Percentiles rank a stretch among this genome's conserved stretches.
phyloP scores from a whole-genome alignment of 1,139 yeast genomes.

The Taphrina flavorubra region DNA sequence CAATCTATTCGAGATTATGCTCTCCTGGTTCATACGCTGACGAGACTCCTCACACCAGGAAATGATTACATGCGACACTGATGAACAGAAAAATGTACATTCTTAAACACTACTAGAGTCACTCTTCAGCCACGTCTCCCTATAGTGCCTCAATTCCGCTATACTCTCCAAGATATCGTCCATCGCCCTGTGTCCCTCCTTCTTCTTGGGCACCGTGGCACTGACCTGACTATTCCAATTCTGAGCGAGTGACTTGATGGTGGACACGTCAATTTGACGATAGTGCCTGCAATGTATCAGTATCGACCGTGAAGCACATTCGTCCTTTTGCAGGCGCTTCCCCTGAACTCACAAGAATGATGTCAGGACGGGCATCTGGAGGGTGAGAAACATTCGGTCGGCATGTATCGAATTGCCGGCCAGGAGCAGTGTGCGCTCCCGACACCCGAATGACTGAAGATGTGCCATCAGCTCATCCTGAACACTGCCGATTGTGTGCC shows the following conservation, averaged over 20 bases:
- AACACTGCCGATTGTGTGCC: conserved; percentile 64
- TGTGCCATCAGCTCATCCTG: conserved; percentile 68
- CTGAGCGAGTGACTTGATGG: conserved; percentile 75
- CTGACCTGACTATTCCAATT: conserved; percentile 75
- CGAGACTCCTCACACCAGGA: background rate
- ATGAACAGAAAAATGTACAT: conserved; percentile 6
- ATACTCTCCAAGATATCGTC: conserved; percentile 90
- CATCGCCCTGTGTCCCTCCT: conserved; percentile 81
- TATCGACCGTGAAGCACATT: background rate
- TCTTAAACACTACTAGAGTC: background rate
- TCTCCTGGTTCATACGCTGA: background rate
- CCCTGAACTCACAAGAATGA: conserved; percentile 57
- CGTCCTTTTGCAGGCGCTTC: too few relatives aligned
- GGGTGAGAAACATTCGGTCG: conserved; percentile 83
- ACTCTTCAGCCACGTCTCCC: conserved; percentile 59
- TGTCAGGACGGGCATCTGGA: conserved; percentile 77
- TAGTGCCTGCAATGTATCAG: conserved; percentile 57
- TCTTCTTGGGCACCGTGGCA: conserved; percentile 62
- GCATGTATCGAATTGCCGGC: conserved; percentile 94
- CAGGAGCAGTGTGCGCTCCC: conserved; percentile 62
- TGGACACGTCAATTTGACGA: conserved; percentile 85
- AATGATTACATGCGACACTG: background rate
- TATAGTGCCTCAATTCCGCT: conserved; percentile 77
- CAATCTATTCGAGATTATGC: background rate
- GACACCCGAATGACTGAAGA: conserved; percentile 62